Base-by-base conservation (phyloP, 257 asterid species). In the Echium plantagineum region DNA sequence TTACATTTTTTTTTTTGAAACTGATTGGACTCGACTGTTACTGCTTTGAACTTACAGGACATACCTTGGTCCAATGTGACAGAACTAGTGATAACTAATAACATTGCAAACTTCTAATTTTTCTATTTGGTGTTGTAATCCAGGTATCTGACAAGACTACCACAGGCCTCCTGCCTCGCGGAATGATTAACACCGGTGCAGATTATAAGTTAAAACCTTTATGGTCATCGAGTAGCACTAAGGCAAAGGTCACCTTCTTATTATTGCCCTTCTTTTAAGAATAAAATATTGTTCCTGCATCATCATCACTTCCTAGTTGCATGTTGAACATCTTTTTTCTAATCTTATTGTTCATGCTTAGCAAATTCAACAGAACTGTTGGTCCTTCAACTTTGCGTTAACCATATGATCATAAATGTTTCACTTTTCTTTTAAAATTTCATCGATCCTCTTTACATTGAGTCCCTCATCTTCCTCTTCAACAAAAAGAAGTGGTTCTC, bases 141-240 rank as follows among this genome's bases (percentile, higher is more conserved):
- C 15, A 56, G 22, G 21, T 78, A 15, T 38, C 74, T 46, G 73
- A 72, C 19, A 63, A 68, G 63, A 78, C 65, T 60, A 42, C 61
- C 58, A 60, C 71, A 30, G 55, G 61, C 48, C 77, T 71, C 52
- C 72, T 85, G 66, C 94, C 94, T 64, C 86, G 52, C 59, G 89
- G 89, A 49, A 82, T 85, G 52, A 74, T 82, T 5, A 74, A 82
- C 62, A 71, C 73, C 48, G 68, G 66, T 63, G 78, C 89, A 18
- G 89, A 85, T 74, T 75, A 82, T 67, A 89, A 85, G 78, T 73
- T 82, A 60, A 82, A 78, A 78, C 89, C 94, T 54, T 70, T 85
- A 24, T 80, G 82, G 87, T 55, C 77, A 55, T 66, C 82, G 55
- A 78, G 80, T 77, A 71, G 74, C 75, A 67, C 81, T 35, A 76